Base-by-base conservation (phyloP, 2,329 filamentous ascomycete genomes). In the Aspergillus latus region DNA sequence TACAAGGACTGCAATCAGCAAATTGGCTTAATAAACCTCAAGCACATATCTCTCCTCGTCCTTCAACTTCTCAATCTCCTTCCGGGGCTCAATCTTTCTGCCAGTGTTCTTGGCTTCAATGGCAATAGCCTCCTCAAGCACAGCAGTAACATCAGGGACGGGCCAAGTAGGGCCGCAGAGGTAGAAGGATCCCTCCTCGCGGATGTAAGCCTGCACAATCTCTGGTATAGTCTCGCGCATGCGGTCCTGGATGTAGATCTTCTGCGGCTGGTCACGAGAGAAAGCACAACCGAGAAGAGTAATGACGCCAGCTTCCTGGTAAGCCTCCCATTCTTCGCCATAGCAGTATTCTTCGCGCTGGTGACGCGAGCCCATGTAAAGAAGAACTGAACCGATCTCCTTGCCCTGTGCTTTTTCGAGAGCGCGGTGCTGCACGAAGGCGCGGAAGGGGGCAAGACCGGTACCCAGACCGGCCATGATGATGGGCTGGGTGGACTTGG, bases 381-480 rank as follows among this genome's bases (percentile, higher is more conserved):
- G 80, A 51, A 99, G 84, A 60, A 97, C 94, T 43, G 91, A 81
- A 52, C 94, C 94, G 64, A 99, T 96, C 57, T 94, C 87, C 80
- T 96, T 92, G 75, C 94, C 94, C 74, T 95, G 90, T 15, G 91
- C 88, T 80, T 96, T 96, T 74, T 99, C 93, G 85, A 95, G 92
- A 49, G 94, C 94, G 56, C 94, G 93, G 79, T 99, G 94, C 79
- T 99, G 94, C 46, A 97, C 89, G 71, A 99, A 99, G 58, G 94
- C 94, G 63, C 94, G 91, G 90, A 99, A 99, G n/a, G 94, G 94
- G 1, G 94, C 94, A 21, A 99, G 87, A 71, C 94, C 94, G 0
- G 94, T 99, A 62, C 94, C 94, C n/a, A 97, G 88, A 74, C 94
- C 94, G 8, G 94, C 94, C 93, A 99, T 97, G 81, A 99, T 97